Conservation (phyloP, 208 protist species). For the Herpetomonas samuelpessoai region DNA sequence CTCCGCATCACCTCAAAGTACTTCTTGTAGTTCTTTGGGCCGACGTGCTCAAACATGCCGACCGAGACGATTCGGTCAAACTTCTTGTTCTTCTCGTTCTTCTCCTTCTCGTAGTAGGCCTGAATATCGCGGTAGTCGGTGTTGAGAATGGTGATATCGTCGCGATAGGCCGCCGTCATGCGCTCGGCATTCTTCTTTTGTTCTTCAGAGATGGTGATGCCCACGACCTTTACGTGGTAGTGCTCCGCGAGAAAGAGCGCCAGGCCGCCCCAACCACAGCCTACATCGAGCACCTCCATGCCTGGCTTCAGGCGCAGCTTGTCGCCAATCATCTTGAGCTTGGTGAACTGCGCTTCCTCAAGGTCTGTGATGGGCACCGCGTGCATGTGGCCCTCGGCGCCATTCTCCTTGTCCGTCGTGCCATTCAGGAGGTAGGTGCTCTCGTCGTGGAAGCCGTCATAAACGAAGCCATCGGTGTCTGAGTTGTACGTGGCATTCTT, state of each 20-base stretch:
- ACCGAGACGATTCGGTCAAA: constrained; percentile 79
- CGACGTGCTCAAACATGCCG: constrained; percentile 87
- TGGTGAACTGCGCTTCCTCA: constrained; percentile 70
- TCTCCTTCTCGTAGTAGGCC: constrained; percentile 5
- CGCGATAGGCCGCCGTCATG: constrained; percentile 18
- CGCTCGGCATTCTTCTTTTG: constrained; percentile 37
- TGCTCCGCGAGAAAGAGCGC: constrained; percentile 47
- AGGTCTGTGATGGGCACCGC: constrained; percentile 25
- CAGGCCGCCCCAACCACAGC: constrained; percentile 80
- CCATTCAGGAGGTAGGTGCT: too few species aligned
- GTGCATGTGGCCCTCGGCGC: background rate
- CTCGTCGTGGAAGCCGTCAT: background rate
- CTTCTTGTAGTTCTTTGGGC: constrained; percentile 69
- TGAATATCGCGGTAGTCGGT: constrained; percentile 78
- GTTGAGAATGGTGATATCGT: constrained; percentile 40
- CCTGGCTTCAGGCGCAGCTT: constrained; percentile 65
- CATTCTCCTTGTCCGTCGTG: constrained; percentile 8
- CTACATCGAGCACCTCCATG: constrained; percentile 69
- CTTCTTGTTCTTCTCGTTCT: constrained; percentile 15
- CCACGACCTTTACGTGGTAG: constrained; percentile 59
- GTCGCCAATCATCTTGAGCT: constrained; percentile 72
- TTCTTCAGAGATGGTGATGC: constrained; percentile 74
- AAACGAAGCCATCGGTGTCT: background rate
- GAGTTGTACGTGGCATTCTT: background rate
- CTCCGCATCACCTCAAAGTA: constrained; percentile 64